A percentile compares a stretch with the other conserved stretches of the same genome.
Conservation (phyloP, 2,329 filamentous ascomycete genomes). For the Colletotrichum higginsianum region DNA sequence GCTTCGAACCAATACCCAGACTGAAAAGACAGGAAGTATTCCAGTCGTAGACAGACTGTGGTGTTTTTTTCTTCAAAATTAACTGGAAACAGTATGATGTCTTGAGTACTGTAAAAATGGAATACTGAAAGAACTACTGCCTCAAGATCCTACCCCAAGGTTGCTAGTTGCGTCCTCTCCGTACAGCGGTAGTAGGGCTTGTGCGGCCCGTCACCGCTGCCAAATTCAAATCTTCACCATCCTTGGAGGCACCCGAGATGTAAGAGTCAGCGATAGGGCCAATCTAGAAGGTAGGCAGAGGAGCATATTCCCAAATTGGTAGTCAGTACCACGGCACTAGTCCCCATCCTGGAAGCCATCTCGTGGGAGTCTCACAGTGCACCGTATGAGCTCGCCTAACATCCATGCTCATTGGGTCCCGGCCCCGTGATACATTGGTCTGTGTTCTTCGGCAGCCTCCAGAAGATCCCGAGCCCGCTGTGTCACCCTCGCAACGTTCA, state of each 20-base stretch:
- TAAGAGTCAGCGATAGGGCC: neutral
- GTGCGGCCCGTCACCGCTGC: neutral
- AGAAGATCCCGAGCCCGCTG: conserved; percentile 12
- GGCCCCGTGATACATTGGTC: conserved; percentile 26
- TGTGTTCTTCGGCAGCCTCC: conserved; percentile 28
- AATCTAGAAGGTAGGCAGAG: neutral
- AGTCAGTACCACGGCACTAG: conserved; percentile 22
- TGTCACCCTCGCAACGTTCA: conserved; percentile 16
- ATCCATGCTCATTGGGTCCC: conserved; percentile 36
- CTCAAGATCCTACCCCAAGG: neutral
- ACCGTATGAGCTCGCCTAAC: conserved; percentile 41
- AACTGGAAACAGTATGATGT: no score
- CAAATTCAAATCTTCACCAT: no score
- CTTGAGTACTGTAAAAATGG: no score
- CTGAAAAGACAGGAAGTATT: neutral
- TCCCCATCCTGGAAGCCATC: neutral
- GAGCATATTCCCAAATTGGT: conserved; percentile 13
- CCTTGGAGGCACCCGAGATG: neutral
- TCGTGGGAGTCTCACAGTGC: conserved; percentile 28
- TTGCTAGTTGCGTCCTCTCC: neutral
- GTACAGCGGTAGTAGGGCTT: neutral
- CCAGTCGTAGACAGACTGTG: neutral
- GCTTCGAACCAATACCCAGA: neutral
- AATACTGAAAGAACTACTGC: neutral
- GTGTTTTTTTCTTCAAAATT: neutral